These are phyloP conservation scores for Mycena metata DNA, from an alignment of 768 basidiomycete species.

Conservation along the genomic window DNA sequence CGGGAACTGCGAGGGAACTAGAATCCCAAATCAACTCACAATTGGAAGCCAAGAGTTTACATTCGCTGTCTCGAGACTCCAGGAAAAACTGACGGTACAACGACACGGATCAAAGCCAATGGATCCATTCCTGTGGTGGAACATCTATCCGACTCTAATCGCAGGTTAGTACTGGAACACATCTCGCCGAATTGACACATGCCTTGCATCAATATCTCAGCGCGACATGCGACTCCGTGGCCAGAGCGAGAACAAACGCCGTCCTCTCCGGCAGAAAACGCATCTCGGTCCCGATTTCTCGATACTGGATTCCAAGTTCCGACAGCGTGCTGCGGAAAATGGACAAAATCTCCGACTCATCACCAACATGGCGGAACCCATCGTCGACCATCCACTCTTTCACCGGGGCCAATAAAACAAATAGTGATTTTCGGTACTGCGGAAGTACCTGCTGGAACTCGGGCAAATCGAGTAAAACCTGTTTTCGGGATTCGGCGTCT, in stretches of 20 bases:
- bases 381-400: slow-evolving; percentile 74
- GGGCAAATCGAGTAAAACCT: slow-evolving; percentile 49
- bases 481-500: slow-evolving; percentile 53
- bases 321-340: slow-evolving; percentile 56
- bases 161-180: too few relatives aligned
- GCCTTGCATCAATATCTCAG: neutral
- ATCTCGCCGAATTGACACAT: neutral
- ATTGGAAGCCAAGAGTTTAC: too few relatives aligned
- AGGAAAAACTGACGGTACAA: too few relatives aligned
- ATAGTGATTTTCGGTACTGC: slow-evolving; percentile 60
- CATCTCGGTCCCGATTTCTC: slow-evolving; percentile 60
- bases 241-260: slow-evolving; percentile 22
- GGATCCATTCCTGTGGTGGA: too few relatives aligned
- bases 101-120: too few relatives aligned
- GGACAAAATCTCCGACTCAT: slow-evolving; percentile 56
- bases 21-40: too few relatives aligned
- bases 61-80: too few relatives aligned
- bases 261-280: slow-evolving; percentile 58
- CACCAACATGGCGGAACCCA: slow-evolving; percentile 69
- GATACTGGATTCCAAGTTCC: slow-evolving; percentile 59
- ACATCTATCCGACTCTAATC: too few relatives aligned
- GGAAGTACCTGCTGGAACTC: slow-evolving; percentile 59
- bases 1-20: too few relatives aligned
- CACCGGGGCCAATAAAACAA: slow-evolving; percentile 69
- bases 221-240: neutral